phyloP scores from a whole-genome alignment of 352 stramenopile genomes.

The Peronospora destructor region DNA sequence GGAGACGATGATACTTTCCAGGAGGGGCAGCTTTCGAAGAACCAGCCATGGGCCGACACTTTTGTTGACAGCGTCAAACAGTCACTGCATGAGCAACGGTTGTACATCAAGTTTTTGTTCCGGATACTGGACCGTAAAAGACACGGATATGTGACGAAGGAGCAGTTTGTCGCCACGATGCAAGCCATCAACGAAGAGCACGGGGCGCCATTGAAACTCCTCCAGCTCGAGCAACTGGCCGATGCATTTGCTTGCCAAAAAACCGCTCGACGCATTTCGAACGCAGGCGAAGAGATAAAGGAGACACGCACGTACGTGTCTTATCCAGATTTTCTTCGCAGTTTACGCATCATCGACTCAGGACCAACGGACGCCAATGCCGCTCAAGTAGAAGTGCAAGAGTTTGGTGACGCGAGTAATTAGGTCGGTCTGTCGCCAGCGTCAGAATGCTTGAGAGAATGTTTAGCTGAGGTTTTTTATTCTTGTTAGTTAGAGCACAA shows the following conservation, averaged over 20 bases:
- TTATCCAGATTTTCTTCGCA: constrained; percentile 70
- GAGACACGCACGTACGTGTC: constrained; percentile 39
- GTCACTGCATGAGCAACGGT: constrained; percentile 63
- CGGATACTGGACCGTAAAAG: constrained; percentile 66
- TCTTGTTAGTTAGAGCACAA: too few species aligned
- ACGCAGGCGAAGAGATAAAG: constrained; percentile 19
- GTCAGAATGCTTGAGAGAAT: too few species aligned
- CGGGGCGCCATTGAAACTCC: constrained; percentile 45
- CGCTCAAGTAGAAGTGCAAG: neutral
- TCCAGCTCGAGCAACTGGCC: constrained; percentile 60
- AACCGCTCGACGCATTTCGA: constrained; percentile 24
- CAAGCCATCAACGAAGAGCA: constrained; percentile 71
- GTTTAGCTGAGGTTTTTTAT: too few species aligned
- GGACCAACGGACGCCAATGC: constrained; percentile 19
- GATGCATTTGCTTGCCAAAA: constrained; percentile 46
- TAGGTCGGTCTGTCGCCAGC: neutral
- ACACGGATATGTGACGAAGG: constrained; percentile 49
- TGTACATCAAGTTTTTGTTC: constrained; percentile 81
- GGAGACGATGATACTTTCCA: constrained; percentile 31
- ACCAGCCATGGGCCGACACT: constrained; percentile 52
- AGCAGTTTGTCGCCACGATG: constrained; percentile 71
- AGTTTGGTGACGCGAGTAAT: constrained; percentile 8
- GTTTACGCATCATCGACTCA: constrained; percentile 55
- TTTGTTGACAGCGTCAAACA: constrained; percentile 70
- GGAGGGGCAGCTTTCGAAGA: constrained; percentile 28